phyloP scores from a whole-genome alignment of 768 basidiomycete species.

The Calocera cornea region DNA sequence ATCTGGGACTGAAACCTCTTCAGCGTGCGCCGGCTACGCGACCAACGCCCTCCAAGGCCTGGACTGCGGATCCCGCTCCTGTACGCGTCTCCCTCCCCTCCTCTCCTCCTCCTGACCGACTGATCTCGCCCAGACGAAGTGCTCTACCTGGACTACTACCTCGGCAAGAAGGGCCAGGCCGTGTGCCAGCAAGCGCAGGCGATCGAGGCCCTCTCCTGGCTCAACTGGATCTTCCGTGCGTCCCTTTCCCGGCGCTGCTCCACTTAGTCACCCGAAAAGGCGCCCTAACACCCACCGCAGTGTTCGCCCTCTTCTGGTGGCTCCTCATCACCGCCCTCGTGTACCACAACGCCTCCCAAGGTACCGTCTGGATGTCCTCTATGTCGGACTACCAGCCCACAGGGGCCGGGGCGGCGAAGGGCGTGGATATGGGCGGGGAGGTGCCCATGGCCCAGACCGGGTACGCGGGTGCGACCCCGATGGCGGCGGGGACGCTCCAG shows the following conservation, averaged over 20 bases:
- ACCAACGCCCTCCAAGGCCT: not conserved
- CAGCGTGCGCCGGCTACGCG: not conserved
- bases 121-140: not conserved
- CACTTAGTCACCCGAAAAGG: not conserved
- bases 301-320: not conserved
- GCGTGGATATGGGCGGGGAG: not conserved
- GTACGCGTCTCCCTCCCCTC: not conserved
- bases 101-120: not conserved
- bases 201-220: not conserved
- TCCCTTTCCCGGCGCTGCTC: not conserved
- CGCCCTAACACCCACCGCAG: not conserved
- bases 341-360: not conserved
- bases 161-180: not conserved
- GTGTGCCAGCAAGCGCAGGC: not conserved
- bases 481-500: not conserved
- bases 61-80: not conserved
- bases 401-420: not conserved
- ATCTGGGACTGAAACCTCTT: no score
- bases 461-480: not conserved
- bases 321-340: not conserved
- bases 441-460: not conserved
- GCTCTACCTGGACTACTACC: not conserved
- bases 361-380: not conserved
- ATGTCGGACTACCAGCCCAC: not conserved
- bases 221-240: constrained; percentile 2